Percentiles rank a stretch among this genome's conserved stretches.
Evolutionary conservation across 495 filamentous ascomycete species (phyloP).

Genomic region (Penicillium paxilli): DNA sequence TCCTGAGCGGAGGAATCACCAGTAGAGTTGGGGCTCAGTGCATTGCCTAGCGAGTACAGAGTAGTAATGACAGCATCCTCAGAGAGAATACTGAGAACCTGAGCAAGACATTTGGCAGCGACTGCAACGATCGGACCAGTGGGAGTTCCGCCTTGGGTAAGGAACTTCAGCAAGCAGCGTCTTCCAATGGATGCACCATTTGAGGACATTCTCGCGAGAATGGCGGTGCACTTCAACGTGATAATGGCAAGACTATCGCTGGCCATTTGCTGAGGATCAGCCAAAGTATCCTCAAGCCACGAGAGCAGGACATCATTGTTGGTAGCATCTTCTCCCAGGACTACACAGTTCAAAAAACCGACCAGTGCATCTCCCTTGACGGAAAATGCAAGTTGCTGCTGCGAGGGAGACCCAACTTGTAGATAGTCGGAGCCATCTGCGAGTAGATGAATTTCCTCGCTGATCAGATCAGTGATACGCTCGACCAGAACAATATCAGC

Average conservation of each 20-base stretch:
- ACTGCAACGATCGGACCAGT: constrained; percentile 63
- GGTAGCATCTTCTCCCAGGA: constrained; percentile 75
- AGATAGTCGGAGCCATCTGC: constrained; percentile 89
- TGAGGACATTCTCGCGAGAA: constrained; percentile 72
- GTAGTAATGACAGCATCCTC: constrained; percentile 94
- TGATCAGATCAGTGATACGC: constrained; percentile 69
- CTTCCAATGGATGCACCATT: constrained; percentile 73
- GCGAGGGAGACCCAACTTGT: constrained; percentile 78
- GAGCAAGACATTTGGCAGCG: constrained; percentile 80
- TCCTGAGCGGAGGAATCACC: constrained; percentile 36
- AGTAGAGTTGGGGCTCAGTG: constrained; percentile 66
- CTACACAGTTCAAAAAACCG: constrained; percentile 79
- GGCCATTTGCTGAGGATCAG: constrained; percentile 77
- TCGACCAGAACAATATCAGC: constrained; percentile 55
- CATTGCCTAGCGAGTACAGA: constrained; percentile 90
- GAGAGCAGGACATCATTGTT: constrained; percentile 78
- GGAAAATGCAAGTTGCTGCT: constrained; percentile 82
- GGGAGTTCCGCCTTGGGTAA: constrained; percentile 73
- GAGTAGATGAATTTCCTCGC: constrained; percentile 79
- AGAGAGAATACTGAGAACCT: constrained; percentile 74
- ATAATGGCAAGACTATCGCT: constrained; percentile 70
- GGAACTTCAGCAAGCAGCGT: constrained; percentile 77
- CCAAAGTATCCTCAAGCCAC: constrained; percentile 81
- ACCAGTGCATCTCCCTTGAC: constrained; percentile 81
- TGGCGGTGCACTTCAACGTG: constrained; percentile 77